Base-by-base conservation (phyloP, 176 grass and related monocot species). In the Tuctoria greenei region DNA sequence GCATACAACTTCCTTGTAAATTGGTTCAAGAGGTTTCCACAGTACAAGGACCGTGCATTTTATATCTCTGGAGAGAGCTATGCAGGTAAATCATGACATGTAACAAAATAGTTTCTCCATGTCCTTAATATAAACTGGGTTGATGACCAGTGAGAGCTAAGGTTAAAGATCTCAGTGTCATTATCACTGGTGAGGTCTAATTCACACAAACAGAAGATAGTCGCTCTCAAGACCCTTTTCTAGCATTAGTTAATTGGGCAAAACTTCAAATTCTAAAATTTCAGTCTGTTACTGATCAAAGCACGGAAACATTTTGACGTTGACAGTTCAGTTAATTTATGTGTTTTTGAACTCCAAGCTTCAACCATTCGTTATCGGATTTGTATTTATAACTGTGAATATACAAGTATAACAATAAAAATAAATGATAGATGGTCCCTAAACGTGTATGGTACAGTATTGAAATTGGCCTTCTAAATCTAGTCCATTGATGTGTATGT, bases 61-160 rank as follows among this genome's bases (percentile, higher is more conserved):
- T 97, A 97, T 27, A 89, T 97, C 24, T 84, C 86, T 1, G 93
- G 93, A 52, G 93, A 97, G 76, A 97, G 93, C 62, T 97, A 93
- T 35, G 90, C 90, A 74, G 93, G 93, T 97, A 86, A 28, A 43
- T 37, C n/a, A 51, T 55, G 25, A 43, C 26, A 70, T 75, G 36
- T n/a, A 7, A 35, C 42, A 20, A 35, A 7, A 44, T 36, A 31
- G 0, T 54, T 67, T 17, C 51, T 47, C 12, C n/a, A 6, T 23
- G 25, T 14, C 4, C 23, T 44, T 37, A 60, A 4, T 10, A 41
- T 10, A 41, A 40, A 17, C 4, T 24, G 15, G 14, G 16, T 16
- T n/a, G 42, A 43, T 43, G 10, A 43, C 8, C 1, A 10, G 41
- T 43, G 44, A 0, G 44, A 15, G 10, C 12, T 15, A 15, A 20